These are phyloP conservation scores for Paramecium tetraurelia DNA, from an alignment of 73 alveolate genomes.

Conservation along the genomic window DNA sequence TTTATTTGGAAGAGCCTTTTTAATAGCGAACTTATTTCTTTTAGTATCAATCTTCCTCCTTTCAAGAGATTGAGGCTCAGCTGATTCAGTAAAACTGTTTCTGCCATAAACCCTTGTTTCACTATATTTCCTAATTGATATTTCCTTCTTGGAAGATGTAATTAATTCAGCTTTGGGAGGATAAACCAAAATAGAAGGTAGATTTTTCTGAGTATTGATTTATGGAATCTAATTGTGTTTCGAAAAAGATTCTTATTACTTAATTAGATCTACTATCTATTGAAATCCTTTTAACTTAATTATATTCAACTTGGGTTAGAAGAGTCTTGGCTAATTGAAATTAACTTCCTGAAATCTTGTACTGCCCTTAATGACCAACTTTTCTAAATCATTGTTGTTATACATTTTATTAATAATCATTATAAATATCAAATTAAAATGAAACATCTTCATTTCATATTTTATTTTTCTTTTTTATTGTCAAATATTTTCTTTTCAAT, in stretches of 20 bases:
- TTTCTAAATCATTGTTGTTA: not conserved
- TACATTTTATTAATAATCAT: not conserved
- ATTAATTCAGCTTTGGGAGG: not conserved
- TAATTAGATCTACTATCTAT: not conserved
- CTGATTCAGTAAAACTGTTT: not conserved
- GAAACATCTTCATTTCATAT: not conserved
- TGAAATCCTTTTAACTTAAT: conserved; percentile 21
- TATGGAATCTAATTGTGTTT: not conserved
- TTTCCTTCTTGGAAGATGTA: not conserved
- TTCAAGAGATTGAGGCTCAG: not conserved
- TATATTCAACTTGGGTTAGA: not conserved
- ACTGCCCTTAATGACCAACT: not conserved
- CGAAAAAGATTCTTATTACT: not conserved
- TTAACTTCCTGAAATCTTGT: not conserved
- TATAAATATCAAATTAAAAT: not conserved
- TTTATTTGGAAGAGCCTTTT: not conserved
- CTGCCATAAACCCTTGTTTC: not conserved
- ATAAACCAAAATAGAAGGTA: not conserved
- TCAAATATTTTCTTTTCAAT: not conserved
- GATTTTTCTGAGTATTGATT: not conserved
- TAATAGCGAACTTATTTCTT: not conserved
- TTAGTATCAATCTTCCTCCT: not conserved
- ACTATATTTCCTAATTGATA: not conserved
- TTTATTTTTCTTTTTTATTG: not conserved
- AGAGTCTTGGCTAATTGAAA: conserved; percentile 5